phyloP scores from a whole-genome alignment of 225 moss, liverwort and hornwort species.

The Bryum argenteum region DNA sequence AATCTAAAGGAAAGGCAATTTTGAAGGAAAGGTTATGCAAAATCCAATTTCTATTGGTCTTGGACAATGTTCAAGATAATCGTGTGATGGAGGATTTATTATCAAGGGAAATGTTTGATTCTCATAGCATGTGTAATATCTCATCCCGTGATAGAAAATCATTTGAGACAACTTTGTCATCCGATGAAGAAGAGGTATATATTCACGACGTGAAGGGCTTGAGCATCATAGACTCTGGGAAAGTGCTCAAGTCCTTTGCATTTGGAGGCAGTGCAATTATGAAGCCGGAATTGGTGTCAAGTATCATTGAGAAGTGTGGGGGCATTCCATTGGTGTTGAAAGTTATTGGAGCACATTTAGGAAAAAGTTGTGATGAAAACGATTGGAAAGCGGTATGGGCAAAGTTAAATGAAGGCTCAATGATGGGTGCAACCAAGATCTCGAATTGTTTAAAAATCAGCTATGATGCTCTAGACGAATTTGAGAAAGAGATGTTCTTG shows the following conservation, averaged over 20 bases:
- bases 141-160: too few species aligned
- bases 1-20: too few species aligned
- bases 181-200: not conserved
- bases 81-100: not conserved
- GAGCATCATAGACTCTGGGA: accelerated
- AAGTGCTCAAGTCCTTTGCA: not conserved
- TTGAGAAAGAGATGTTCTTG: not conserved
- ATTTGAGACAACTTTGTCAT: not conserved
- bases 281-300: not conserved
- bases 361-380: accelerated
- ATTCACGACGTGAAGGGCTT: not conserved
- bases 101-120: not conserved
- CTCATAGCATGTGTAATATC: not conserved
- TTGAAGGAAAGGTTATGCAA: too few species aligned
- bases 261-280: not conserved
- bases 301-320: not conserved
- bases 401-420: not conserved
- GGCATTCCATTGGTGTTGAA: not conserved
- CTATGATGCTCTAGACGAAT: not conserved
- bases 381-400: not conserved
- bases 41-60: too few species aligned
- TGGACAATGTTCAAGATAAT: too few species aligned
- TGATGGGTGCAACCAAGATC: not conserved
- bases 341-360: not conserved
- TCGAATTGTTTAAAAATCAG: not conserved